Conservation (phyloP, 2,329 filamentous ascomycete species). For the Alternaria angustiovoidea region DNA sequence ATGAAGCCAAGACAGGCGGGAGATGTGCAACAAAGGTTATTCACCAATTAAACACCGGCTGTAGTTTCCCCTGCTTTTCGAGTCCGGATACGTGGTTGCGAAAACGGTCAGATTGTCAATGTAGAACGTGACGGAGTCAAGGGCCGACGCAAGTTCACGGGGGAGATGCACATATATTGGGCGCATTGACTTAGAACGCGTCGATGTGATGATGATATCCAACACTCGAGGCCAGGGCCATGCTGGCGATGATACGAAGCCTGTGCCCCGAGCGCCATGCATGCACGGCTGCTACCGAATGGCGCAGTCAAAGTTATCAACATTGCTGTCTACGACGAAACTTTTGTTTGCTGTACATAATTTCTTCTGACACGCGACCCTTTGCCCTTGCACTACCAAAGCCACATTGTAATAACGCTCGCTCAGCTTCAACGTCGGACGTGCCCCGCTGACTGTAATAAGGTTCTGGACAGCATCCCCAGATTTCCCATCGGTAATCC, state of each 20-base stretch:
- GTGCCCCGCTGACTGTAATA: constrained; percentile 20
- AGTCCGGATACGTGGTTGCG: background rate
- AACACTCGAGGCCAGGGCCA: constrained; percentile 12
- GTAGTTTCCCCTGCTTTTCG: constrained; percentile 8
- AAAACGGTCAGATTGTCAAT: constrained; percentile 4
- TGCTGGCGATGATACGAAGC: constrained; percentile 19
- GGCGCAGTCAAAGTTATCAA: constrained; percentile 8
- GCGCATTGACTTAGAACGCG: constrained; percentile 6
- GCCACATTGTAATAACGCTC: constrained; percentile 1
- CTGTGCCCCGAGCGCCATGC: constrained; percentile 23
- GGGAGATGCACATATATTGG: constrained; percentile 1
- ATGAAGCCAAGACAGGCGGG: constrained; percentile 12
- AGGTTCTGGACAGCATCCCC: constrained; percentile 17
- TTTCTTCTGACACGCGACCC: constrained; percentile 5
- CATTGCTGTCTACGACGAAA: constrained; percentile 7
- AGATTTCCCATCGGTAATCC: constrained; percentile 16
- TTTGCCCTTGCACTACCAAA: constrained; percentile 1
- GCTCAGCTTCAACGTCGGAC: constrained; percentile 5
- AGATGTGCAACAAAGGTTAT: constrained; percentile 8
- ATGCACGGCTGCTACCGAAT: constrained; percentile 25
- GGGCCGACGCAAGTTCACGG: constrained; percentile 6
- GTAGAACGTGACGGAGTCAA: background rate
- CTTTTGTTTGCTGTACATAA: constrained; percentile 14
- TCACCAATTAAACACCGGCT: constrained; percentile 7
- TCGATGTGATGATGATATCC: constrained; percentile 9